phyloP scores from a whole-genome alignment of 352 stramenopile species.

The Albugo candida region DNA sequence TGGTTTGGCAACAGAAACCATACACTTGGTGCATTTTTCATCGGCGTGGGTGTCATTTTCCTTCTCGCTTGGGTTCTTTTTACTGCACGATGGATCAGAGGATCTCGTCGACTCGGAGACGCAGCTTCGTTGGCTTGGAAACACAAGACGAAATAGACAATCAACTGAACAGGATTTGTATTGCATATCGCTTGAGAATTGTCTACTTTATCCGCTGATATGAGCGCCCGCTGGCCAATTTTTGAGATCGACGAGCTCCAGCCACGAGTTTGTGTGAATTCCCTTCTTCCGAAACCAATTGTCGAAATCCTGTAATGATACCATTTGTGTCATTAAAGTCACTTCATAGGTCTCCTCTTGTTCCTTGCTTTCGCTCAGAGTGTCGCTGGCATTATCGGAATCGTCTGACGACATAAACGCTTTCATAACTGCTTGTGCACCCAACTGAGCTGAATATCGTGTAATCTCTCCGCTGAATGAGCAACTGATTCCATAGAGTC shows the following conservation, averaged over 20 bases:
- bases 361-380: slow-evolving; percentile 10
- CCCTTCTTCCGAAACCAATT: slow-evolving; percentile 56
- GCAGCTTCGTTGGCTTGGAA: slow-evolving; percentile 36
- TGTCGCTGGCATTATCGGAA: background rate
- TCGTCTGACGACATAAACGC: slow-evolving; percentile 16
- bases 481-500: slow-evolving; percentile 69
- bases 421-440: slow-evolving; percentile 40
- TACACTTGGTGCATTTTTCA: slow-evolving; percentile 28
- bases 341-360: slow-evolving; percentile 8
- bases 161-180: background rate
- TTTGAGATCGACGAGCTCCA: slow-evolving; percentile 54
- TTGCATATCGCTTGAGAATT: too few relatives aligned
- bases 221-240: slow-evolving; percentile 52
- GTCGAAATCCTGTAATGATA: slow-evolving; percentile 46
- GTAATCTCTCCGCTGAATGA: slow-evolving; percentile 50
- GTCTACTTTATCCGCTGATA: too few relatives aligned
- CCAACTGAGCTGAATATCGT: slow-evolving; percentile 43
- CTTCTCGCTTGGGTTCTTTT: slow-evolving; percentile 24
- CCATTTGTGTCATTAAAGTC: slow-evolving; percentile 11
- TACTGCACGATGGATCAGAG: slow-evolving; percentile 20
- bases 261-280: slow-evolving; percentile 48
- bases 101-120: slow-evolving; percentile 28
- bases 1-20: slow-evolving; percentile 55
- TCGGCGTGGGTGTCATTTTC: slow-evolving; percentile 34
- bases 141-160: slow-evolving; percentile 9